Conservation (phyloP, 164 flowering plant genomes). For the Paratinospora sagittata region DNA sequence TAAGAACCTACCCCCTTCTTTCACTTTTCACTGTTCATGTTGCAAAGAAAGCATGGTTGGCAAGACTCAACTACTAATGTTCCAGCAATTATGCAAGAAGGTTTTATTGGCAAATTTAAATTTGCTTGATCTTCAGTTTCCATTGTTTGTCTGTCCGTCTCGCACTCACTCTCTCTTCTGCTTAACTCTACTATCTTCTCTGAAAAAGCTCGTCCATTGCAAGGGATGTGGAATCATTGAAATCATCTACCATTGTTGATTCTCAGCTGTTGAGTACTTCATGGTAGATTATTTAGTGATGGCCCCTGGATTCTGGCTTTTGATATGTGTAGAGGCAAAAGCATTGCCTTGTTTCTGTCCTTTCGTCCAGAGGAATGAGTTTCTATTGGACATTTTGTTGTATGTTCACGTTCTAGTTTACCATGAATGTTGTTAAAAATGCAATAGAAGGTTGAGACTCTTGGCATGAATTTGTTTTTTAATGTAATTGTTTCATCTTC, state of each 20-base stretch:
- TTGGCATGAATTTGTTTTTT: not conserved
- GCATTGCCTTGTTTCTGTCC: not conserved
- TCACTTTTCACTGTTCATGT: not conserved
- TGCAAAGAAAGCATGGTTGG: not conserved
- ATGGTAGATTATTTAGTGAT: not conserved
- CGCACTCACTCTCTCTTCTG: too few relatives aligned
- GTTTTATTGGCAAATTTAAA: too few relatives aligned
- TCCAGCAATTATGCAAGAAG: too few relatives aligned
- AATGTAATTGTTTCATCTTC: not conserved
- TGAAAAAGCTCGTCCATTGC: too few relatives aligned
- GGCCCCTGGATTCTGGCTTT: not conserved
- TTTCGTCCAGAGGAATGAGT: not conserved
- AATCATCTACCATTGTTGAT: not conserved
- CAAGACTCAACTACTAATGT: not conserved
- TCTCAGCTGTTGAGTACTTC: not conserved
- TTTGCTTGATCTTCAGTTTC: too few relatives aligned
- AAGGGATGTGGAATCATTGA: not conserved
- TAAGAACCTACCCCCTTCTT: not conserved
- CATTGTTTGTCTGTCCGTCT: too few relatives aligned
- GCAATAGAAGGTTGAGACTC: not conserved
- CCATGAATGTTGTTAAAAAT: too few relatives aligned
- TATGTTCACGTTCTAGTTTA: too few relatives aligned
- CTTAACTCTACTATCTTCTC: too few relatives aligned
- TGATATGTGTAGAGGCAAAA: not conserved
- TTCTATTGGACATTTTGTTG: not conserved